Evolutionary conservation across 371 early-diverging fungal species (phyloP).

Genomic region (Polyrhizophydium stewartii): DNA sequence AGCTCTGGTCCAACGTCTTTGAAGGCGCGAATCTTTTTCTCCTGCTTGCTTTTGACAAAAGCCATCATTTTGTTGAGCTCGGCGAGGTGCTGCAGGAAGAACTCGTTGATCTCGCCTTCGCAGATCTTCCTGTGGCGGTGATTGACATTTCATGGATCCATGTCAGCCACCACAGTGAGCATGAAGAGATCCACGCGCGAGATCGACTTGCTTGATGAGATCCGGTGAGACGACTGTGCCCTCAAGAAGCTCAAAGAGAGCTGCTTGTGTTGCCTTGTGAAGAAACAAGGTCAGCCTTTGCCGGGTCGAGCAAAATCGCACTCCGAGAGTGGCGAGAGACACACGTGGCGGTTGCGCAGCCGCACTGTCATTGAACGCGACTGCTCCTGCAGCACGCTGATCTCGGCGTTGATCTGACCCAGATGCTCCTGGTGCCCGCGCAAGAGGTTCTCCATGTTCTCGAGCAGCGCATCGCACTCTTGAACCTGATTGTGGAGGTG

Average conservation of each 20-base stretch:
- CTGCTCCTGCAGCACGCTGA: conserved; percentile 75
- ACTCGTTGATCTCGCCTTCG: conserved; percentile 84
- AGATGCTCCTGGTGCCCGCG: conserved; percentile 80
- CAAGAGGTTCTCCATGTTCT: conserved; percentile 80
- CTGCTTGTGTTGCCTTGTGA: conserved; percentile 54
- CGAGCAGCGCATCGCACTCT: conserved; percentile 70
- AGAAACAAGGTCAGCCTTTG: too few species aligned
- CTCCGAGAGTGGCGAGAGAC: too few species aligned
- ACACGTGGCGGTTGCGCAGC: conserved; percentile 76
- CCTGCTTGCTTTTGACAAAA: conserved; percentile 68
- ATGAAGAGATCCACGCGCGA: neutral
- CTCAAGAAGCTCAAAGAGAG: conserved; percentile 66
- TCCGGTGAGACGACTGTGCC: conserved; percentile 80
- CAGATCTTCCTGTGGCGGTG: conserved; percentile 60
- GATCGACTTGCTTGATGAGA: conserved; percentile 63
- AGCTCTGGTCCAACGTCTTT: conserved; percentile 86
- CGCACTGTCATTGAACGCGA: conserved; percentile 73
- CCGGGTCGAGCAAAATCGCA: too few species aligned
- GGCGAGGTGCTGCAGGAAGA: conserved; percentile 71
- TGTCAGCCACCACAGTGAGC: neutral
- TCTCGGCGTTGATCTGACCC: conserved; percentile 82
- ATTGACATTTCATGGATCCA: neutral
- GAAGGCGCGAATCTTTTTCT: conserved; percentile 62
- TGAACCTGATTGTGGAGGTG: conserved; percentile 6
- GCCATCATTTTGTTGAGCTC: conserved; percentile 82